phyloP scores from a whole-genome alignment of 805 yeast species.

The Brettanomyces nanus region DNA sequence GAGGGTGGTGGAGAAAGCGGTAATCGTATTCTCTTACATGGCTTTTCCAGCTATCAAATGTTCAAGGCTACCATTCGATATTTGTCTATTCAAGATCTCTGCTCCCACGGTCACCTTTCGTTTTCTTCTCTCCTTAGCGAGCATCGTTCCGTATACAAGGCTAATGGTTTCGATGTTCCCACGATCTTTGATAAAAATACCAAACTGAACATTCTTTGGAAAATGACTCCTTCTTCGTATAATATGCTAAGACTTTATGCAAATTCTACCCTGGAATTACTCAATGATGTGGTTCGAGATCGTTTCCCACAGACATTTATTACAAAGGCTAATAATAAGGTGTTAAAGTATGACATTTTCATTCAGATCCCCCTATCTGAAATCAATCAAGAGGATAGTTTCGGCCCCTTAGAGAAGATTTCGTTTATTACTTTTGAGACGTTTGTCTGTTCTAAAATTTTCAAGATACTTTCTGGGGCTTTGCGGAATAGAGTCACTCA shows the following conservation, averaged over 20 bases:
- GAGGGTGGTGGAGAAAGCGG: constrained; percentile 78
- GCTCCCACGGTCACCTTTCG: constrained; percentile 54
- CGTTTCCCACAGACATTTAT: constrained; percentile 75
- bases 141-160: constrained; percentile 34
- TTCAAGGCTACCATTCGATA: constrained; percentile 84
- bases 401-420: constrained; percentile 65
- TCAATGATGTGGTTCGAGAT: constrained; percentile 76
- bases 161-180: constrained; percentile 62
- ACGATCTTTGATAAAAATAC: constrained; percentile 68
- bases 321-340: constrained; percentile 42
- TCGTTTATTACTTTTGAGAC: constrained; percentile 63
- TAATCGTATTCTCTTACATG: constrained; percentile 69
- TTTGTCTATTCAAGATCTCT: constrained; percentile 71
- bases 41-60: constrained; percentile 87
- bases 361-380: constrained; percentile 44
- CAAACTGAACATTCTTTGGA: constrained; percentile 75
- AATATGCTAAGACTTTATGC: constrained; percentile 58
- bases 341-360: constrained; percentile 59
- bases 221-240: constrained; percentile 66
- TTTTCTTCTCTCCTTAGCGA: constrained; percentile 52
- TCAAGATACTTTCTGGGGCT: constrained; percentile 47
- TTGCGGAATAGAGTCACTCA: constrained; percentile 41
- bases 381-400: constrained; percentile 34
- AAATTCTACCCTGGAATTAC: constrained; percentile 50
- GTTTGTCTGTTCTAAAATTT: constrained; percentile 53